Evolutionary conservation across 352 stramenopile species (phyloP).

Genomic region (Pythium vanterpoolii): DNA sequence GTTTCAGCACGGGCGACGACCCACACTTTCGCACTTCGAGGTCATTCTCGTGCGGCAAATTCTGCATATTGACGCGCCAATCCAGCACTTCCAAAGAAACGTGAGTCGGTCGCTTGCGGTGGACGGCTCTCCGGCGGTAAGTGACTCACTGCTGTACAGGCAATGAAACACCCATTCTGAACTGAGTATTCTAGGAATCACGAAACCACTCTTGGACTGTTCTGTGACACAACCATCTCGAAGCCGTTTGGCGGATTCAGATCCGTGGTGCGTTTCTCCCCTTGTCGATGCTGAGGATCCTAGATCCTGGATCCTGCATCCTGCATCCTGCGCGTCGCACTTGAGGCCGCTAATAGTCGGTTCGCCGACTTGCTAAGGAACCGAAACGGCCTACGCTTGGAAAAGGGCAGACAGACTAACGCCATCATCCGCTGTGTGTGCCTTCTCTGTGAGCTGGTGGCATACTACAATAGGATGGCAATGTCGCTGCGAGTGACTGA

Average conservation of each 20-base stretch:
- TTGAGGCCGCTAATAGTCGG: conserved; percentile 13
- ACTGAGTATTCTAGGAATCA: too few relatives aligned
- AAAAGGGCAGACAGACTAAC: not conserved
- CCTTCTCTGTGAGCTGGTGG: not conserved
- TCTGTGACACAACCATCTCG: not conserved
- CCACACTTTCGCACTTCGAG: conserved; percentile 22
- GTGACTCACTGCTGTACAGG: not conserved
- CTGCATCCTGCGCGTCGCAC: not conserved
- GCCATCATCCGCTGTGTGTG: not conserved
- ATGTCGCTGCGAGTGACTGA: not conserved
- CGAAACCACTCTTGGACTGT: not conserved
- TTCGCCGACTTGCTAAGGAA: conserved; percentile 1
- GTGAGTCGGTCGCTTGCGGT: not conserved
- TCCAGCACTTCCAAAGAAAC: not conserved
- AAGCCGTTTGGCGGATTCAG: not conserved
- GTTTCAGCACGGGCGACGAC: conserved; percentile 28
- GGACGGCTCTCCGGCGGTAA: not conserved
- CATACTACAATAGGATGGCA: not conserved
- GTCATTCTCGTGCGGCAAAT: conserved; percentile 29
- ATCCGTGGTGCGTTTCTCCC: not conserved
- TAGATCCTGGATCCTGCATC: too few relatives aligned
- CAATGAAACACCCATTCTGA: not conserved
- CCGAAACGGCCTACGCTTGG: not conserved
- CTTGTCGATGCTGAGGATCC: not conserved
- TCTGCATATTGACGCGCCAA: conserved; percentile 13